Evolutionary conservation across 1,284 basidiomycete species (phyloP), one percentile per base, ranked within the genome.

Genomic region (Sporisorium exsertum): DNA sequence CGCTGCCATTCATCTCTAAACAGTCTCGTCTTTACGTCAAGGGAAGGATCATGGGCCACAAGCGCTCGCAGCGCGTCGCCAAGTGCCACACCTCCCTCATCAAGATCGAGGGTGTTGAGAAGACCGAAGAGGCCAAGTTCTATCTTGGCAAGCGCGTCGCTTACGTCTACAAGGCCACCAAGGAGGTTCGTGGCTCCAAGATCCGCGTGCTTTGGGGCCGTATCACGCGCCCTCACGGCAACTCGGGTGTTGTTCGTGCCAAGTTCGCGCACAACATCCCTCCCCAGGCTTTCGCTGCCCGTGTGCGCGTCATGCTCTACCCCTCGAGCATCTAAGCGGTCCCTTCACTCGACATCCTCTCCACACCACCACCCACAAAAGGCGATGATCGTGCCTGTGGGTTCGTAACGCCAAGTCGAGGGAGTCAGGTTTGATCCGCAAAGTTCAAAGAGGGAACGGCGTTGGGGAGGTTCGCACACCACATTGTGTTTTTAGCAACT

Each of bases 61-160:
- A 98, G 90, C 94, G 97, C 83, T 94, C 93, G 83, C 98, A 98
- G 90, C 92, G 94, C 87, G 97, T 97, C 90, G 90, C 92, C 78
- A 90, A 92, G 86, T 94, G 94, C 86, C 96, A 96, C 90, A 97
- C 95, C 79, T 94, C 94, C 68, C 80, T 99, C 84, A 88, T 99
- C 86, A 94, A 96, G 88, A 94, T 99, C 86, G 96, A 99, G 89
- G 96, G 96, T 87, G 95, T 98, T 66, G 91, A 91, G 83, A 92
- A 89, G 84, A 93, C 94, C 88, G 91, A 97, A 89, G 95, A 97
- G 84, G 94, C 95, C 58, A 92, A 95, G 87, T 96, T 95, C 88
- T 99, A 99, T 90, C 91, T 98, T 76, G 97, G 96, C 87, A 99
- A 99, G 94, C 94, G 96, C 83, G 90, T 99, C 80, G 97, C 96